Conservation (phyloP, 805 yeast species). For the Ogataea haglerorum region DNA sequence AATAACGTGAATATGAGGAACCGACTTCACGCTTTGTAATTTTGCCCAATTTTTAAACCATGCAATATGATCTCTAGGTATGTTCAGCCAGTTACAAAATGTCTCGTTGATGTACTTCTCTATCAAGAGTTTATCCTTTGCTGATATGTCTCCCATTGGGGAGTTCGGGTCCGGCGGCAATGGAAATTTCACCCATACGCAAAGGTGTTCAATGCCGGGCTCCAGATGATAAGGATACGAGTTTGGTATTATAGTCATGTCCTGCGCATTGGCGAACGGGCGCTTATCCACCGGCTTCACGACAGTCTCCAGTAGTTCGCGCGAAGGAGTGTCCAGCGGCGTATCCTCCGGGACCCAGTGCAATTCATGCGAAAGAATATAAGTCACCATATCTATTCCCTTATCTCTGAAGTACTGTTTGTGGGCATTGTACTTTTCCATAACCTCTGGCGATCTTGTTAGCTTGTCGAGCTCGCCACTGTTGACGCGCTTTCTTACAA, state of each 20-base stretch:
- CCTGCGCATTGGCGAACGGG: constrained; percentile 40
- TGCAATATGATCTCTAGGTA: constrained; percentile 37
- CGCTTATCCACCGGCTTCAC: constrained; percentile 33
- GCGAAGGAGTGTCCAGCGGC: constrained; percentile 15
- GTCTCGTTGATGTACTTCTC: constrained; percentile 46
- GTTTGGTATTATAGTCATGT: constrained; percentile 48
- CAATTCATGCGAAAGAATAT: constrained; percentile 45
- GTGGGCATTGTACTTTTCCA: constrained; percentile 44
- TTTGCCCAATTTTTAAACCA: constrained; percentile 77
- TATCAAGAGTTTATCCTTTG: constrained; percentile 38
- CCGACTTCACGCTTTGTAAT: constrained; percentile 61
- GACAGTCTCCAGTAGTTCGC: constrained; percentile 14
- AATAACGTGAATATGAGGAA: constrained; percentile 71
- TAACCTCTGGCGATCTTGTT: constrained; percentile 44
- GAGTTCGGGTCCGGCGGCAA: constrained; percentile 51
- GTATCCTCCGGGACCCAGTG: constrained; percentile 42
- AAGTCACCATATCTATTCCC: constrained; percentile 44
- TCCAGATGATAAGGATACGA: constrained; percentile 68
- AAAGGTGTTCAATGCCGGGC: constrained; percentile 48
- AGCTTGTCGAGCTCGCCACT: constrained; percentile 44
- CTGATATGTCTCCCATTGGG: constrained; percentile 49
- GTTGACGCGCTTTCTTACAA: constrained; percentile 36
- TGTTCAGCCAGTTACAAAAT: constrained; percentile 43
- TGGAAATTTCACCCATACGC: constrained; percentile 63
- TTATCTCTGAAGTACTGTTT: constrained; percentile 37